These are phyloP conservation scores for Globisporangium parvum DNA, from an alignment of 352 stramenopile species.

Conservation along the genomic window DNA sequence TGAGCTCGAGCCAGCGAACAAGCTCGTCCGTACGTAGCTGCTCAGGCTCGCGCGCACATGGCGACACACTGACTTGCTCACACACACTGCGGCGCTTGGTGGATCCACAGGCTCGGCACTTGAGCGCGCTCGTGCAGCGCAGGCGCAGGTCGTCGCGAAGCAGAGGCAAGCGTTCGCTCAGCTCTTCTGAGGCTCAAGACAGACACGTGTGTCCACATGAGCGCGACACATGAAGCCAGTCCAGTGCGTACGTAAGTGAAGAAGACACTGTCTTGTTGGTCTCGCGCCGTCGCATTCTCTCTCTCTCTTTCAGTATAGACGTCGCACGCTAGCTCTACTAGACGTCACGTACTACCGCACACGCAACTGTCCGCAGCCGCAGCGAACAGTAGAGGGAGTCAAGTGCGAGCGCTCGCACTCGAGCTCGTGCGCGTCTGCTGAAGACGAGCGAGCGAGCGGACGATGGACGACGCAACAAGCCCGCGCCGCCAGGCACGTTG, in stretches of 20 bases:
- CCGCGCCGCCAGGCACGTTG: slow-evolving; percentile 2
- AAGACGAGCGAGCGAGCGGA: too few species aligned
- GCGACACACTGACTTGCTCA: neutral
- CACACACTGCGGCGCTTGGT: neutral
- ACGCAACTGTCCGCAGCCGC: too few species aligned
- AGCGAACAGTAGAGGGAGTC: too few species aligned
- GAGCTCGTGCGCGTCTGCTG: too few species aligned
- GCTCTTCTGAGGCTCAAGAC: slow-evolving; percentile 16
- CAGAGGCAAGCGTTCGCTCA: slow-evolving; percentile 33
- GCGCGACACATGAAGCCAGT: neutral
- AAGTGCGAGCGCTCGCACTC: too few species aligned
- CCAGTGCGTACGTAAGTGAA: too few species aligned
- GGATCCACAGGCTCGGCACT: slow-evolving; percentile 18
- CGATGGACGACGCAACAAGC: neutral
- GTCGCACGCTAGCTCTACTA: too few species aligned
- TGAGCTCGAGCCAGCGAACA: slow-evolving; percentile 36
- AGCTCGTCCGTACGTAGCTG: slow-evolving; percentile 25
- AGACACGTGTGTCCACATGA: neutral
- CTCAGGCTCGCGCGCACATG: neutral
- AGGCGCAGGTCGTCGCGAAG: slow-evolving; percentile 29
- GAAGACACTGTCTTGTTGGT: too few species aligned
- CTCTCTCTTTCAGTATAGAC: too few species aligned
- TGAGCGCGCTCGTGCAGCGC: slow-evolving; percentile 20
- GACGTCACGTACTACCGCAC: neutral
- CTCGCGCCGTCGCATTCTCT: too few species aligned